phyloP scores from a whole-genome alignment of 2,329 filamentous ascomycete genomes.

The Cercospora sesami region DNA sequence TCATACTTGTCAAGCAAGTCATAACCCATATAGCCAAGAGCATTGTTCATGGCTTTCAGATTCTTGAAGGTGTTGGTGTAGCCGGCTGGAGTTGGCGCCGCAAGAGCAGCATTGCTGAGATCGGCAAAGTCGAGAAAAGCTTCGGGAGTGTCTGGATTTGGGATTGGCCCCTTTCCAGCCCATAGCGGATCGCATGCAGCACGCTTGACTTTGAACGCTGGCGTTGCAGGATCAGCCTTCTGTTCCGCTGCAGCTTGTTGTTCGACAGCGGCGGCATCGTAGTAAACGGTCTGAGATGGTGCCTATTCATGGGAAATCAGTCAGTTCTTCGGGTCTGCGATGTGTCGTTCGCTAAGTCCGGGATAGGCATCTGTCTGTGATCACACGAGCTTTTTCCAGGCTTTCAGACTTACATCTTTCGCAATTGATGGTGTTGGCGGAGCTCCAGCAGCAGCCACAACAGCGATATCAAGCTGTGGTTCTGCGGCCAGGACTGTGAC shows the following conservation, averaged over 20 bases:
- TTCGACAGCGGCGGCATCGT: constrained; percentile 1
- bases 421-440: constrained; percentile 13
- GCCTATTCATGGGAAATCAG: neutral
- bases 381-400: neutral
- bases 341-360: neutral
- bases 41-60: constrained; percentile 18
- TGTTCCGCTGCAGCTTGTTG: constrained; percentile 15
- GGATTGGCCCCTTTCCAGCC: constrained; percentile 9
- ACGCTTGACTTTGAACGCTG: constrained; percentile 16
- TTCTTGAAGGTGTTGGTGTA: constrained; percentile 19
- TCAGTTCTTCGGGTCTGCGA: neutral
- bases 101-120: constrained; percentile 22
- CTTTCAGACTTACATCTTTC: neutral
- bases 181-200: constrained; percentile 13
- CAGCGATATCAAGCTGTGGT: constrained; percentile 15
- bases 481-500: neutral
- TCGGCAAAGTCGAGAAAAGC: constrained; percentile 20
- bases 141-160: constrained; percentile 15
- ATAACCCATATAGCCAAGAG: constrained; percentile 22
- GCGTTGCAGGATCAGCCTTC: constrained; percentile 4
- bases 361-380: neutral
- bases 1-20: constrained; percentile 32
- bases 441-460: constrained; percentile 15
- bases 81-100: constrained; percentile 12
- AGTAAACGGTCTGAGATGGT: constrained; percentile 13